Percentiles rank a stretch among this genome's conserved stretches.
Conservation (phyloP, 1,284 basidiomycete species). For the Marasmius sp. region DNA sequence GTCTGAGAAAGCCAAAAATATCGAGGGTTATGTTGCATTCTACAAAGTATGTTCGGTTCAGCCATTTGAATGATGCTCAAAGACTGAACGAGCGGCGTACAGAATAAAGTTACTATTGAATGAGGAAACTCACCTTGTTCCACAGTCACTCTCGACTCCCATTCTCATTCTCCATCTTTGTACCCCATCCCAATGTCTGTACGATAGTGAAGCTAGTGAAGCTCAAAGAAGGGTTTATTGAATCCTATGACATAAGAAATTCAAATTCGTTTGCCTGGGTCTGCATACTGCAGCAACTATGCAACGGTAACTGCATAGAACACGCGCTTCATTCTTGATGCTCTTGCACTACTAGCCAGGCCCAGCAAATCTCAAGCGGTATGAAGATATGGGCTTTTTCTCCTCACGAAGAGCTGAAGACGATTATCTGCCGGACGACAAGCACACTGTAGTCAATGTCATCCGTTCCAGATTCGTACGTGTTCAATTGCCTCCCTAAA, state of each 20-base stretch:
- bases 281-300: no score
- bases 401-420: conserved; percentile 48
- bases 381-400: conserved; percentile 52
- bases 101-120: background rate
- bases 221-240: background rate
- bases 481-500: conserved; percentile 19
- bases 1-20: conserved; percentile 46
- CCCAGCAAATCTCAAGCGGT: background rate
- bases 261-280: no score
- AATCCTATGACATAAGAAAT: background rate
- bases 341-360: background rate
- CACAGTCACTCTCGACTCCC: background rate
- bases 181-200: no score
- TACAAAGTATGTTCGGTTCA: conserved; percentile 49
- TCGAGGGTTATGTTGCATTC: conserved; percentile 63
- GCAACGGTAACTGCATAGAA: no score
- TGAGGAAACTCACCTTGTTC: background rate
- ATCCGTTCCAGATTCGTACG: conserved; percentile 76
- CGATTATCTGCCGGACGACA: conserved; percentile 29
- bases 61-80: background rate
- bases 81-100: background rate
- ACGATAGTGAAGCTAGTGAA: background rate
- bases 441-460: conserved; percentile 53
- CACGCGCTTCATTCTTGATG: conserved; percentile 1
- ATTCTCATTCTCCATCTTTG: no score